Conservation (phyloP, 345 rosid species). For the Rhodamnia rubescens region DNA sequence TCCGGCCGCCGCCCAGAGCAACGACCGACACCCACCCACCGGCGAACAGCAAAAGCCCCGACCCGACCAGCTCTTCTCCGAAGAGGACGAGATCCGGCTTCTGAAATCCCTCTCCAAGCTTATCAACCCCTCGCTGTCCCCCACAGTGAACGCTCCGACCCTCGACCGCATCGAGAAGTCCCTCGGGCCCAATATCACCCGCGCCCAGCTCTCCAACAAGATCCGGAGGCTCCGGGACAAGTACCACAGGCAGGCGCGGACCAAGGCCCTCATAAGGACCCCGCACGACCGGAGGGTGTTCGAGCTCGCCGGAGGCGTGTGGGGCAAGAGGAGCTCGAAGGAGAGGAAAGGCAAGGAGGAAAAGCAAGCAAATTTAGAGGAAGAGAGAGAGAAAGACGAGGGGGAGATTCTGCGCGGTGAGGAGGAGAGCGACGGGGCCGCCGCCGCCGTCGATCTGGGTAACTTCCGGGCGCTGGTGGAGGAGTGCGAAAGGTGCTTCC, state of each 20-base stretch:
- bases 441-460: neutral
- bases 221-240: slow-evolving; percentile 12
- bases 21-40: neutral
- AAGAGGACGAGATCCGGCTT: slow-evolving; percentile 16
- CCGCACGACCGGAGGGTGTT: slow-evolving; percentile 12
- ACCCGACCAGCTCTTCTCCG: slow-evolving; percentile 5
- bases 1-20: neutral
- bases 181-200: slow-evolving; percentile 10
- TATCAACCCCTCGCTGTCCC: neutral
- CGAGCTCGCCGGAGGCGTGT: slow-evolving; percentile 7
- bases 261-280: slow-evolving; percentile 16
- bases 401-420: neutral
- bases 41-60: neutral
- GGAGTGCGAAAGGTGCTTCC: slow-evolving; percentile 2
- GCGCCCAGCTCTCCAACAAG: slow-evolving; percentile 15
- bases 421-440: neutral
- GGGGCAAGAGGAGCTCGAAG: slow-evolving; percentile 11
- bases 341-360: neutral
- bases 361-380: neutral
- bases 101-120: slow-evolving; percentile 7
- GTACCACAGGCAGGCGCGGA: slow-evolving; percentile 16
- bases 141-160: neutral
- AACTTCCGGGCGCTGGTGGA: slow-evolving; percentile 10
- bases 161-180: slow-evolving; percentile 6
- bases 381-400: neutral